These are phyloP conservation scores for Dinochytrium kinnereticum DNA, from an alignment of 371 early-diverging fungal genomes.

Conservation along the genomic window DNA sequence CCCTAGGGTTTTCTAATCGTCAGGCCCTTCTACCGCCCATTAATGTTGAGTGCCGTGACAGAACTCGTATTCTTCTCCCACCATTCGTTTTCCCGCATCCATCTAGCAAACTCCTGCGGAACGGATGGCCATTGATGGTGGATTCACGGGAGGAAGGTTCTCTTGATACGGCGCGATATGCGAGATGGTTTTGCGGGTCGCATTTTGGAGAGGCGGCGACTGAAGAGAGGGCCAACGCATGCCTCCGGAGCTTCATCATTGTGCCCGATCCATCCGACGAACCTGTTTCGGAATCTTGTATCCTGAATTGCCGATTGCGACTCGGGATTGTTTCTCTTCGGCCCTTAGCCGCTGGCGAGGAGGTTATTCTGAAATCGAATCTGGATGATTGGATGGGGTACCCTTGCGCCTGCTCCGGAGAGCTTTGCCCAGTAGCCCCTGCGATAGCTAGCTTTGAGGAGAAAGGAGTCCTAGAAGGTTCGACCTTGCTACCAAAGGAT, in stretches of 20 bases:
- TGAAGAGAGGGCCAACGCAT: slow-evolving; percentile 1
- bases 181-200: neutral
- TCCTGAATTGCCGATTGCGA: slow-evolving; percentile 15
- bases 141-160: slow-evolving; percentile 18
- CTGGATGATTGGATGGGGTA: slow-evolving; percentile 18
- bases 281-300: neutral
- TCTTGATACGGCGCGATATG: slow-evolving; percentile 17
- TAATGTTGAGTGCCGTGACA: neutral
- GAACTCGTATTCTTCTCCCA: neutral
- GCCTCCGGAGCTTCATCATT: slow-evolving; percentile 1
- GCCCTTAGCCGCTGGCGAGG: slow-evolving; percentile 12
- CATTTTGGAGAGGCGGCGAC: neutral
- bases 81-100: slow-evolving; percentile 20
- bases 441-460: slow-evolving; percentile 11
- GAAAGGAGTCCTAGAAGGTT: neutral
- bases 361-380: slow-evolving; percentile 2
- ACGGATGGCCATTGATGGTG: slow-evolving; percentile 7
- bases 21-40: slow-evolving; percentile 10
- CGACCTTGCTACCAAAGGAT: neutral
- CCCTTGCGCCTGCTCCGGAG: slow-evolving; percentile 17
- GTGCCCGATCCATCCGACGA: slow-evolving; percentile 1
- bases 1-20: neutral
- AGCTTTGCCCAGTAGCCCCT: neutral
- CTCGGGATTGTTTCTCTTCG: slow-evolving; percentile 14
- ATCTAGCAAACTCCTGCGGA: neutral